These are phyloP conservation scores for Tetracentron sinense DNA, from an alignment of 164 flowering plant genomes.

Conservation along the genomic window DNA sequence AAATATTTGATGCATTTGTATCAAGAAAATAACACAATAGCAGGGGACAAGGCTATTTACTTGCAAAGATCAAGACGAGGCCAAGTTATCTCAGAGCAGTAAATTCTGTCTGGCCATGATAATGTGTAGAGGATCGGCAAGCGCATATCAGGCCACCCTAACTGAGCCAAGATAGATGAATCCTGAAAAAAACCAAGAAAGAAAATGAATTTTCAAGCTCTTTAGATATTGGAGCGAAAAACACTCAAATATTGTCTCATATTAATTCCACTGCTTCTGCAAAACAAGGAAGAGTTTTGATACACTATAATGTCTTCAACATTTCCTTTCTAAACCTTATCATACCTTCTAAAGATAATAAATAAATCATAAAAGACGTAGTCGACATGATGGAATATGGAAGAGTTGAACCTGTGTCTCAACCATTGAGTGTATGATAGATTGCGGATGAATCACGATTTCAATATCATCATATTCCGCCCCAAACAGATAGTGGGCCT, in stretches of 20 bases:
- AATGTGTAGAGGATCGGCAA: slow-evolving; percentile 91
- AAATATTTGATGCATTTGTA: not conserved
- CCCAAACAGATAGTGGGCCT: slow-evolving; percentile 95
- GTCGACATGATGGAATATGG: slow-evolving; percentile 1
- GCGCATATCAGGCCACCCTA: slow-evolving; percentile 99
- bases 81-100: slow-evolving; percentile 94
- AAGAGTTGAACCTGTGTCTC: slow-evolving; percentile 79
- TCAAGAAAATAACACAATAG: not conserved
- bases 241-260: not conserved
- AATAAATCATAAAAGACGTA: not conserved
- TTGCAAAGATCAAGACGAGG: slow-evolving; percentile 99
- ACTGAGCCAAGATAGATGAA: slow-evolving; percentile 87
- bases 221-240: not conserved
- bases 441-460: slow-evolving; percentile 94
- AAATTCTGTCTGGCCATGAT: slow-evolving; percentile 94
- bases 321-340: not conserved
- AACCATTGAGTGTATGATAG: slow-evolving; percentile 94
- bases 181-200: slow-evolving; percentile 45
- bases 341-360: not conserved
- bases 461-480: slow-evolving; percentile 92
- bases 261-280: not conserved
- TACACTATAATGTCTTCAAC: not conserved
- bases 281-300: not conserved
- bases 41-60: slow-evolving; percentile 31
- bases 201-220: no score